A percentile compares a stretch with the other conserved stretches of the same genome.
phyloP scores from a whole-genome alignment of 202 grass and related monocot genomes.

The Hordeum pubiflorum region DNA sequence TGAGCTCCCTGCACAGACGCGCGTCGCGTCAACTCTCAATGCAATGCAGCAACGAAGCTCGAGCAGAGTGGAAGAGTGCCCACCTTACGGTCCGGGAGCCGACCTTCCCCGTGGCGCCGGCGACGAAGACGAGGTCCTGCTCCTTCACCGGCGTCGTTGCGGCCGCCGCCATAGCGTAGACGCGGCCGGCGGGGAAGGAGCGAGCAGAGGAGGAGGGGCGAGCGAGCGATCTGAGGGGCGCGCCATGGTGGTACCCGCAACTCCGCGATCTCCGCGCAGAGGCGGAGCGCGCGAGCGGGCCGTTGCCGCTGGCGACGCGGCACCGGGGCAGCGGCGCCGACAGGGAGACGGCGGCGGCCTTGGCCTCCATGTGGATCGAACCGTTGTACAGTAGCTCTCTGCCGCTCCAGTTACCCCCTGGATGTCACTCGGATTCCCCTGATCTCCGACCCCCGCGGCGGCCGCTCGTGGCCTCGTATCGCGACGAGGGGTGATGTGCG shows the following conservation, averaged over 20 bases:
- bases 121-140: slow-evolving; percentile 57
- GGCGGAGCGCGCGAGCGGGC: background rate
- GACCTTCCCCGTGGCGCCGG: slow-evolving; percentile 63
- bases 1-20: slow-evolving; percentile 46
- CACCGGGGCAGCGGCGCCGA: slow-evolving; percentile 3
- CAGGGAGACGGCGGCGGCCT: slow-evolving; percentile 6
- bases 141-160: background rate
- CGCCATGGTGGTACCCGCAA: background rate
- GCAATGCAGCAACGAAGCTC: background rate
- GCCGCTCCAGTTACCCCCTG: background rate
- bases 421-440: background rate
- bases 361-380: background rate
- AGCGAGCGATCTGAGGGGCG: background rate
- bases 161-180: background rate
- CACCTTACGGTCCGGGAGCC: slow-evolving; percentile 61
- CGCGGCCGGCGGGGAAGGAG: background rate
- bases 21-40: background rate
- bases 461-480: background rate
- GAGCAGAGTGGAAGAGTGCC: background rate
- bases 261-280: background rate
- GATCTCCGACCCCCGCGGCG: background rate
- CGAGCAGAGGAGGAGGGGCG: slow-evolving; percentile 1
- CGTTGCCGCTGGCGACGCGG: background rate
- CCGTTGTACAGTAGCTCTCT: background rate
- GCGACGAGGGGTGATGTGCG: background rate